Conservation (phyloP, 1,284 basidiomycete species). For the Apiotrichum domesticum region DNA sequence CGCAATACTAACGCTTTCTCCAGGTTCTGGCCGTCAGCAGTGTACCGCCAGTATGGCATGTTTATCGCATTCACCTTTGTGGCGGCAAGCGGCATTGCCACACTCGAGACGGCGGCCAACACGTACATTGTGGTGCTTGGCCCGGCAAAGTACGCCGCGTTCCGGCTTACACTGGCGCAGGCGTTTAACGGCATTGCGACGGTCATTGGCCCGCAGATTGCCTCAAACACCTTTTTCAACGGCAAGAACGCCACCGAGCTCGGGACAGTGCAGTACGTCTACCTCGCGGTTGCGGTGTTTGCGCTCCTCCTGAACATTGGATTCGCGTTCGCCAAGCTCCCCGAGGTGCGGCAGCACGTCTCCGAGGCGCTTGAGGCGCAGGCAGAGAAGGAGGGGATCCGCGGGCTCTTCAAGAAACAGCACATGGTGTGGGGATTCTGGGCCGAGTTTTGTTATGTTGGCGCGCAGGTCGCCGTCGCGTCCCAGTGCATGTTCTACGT, state of each 20-base stretch:
- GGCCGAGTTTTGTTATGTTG: constrained; percentile 28
- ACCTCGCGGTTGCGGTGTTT: constrained; percentile 28
- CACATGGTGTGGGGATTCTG: constrained; percentile 26
- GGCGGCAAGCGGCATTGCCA: constrained; percentile 29
- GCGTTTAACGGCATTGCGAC: constrained; percentile 37
- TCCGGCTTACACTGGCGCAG: constrained; percentile 32
- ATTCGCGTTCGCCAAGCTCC: constrained; percentile 29
- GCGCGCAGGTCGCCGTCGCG: constrained; percentile 33
- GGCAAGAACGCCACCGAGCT: constrained; percentile 21
- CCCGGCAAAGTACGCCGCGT: constrained; percentile 24
- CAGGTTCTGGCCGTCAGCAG: constrained; percentile 33
- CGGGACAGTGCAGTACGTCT: constrained; percentile 35
- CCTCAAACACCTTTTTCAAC: constrained; percentile 33
- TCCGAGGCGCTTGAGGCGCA: constrained; percentile 17
- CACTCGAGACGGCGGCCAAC: constrained; percentile 34
- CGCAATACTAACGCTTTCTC: too few relatives aligned
- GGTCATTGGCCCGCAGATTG: constrained; percentile 31
- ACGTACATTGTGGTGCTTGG: constrained; percentile 34
- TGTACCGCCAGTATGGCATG: constrained; percentile 20
- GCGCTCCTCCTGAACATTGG: constrained; percentile 25
- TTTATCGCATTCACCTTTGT: constrained; percentile 33
- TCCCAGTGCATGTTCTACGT: constrained; percentile 31
- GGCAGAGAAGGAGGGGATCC: constrained; percentile 18
- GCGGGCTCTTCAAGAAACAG: constrained; percentile 28
- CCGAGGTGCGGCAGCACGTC: constrained; percentile 30